Base-by-base conservation (phyloP, 106 monocot species). In the Hemerocallis citrina region DNA sequence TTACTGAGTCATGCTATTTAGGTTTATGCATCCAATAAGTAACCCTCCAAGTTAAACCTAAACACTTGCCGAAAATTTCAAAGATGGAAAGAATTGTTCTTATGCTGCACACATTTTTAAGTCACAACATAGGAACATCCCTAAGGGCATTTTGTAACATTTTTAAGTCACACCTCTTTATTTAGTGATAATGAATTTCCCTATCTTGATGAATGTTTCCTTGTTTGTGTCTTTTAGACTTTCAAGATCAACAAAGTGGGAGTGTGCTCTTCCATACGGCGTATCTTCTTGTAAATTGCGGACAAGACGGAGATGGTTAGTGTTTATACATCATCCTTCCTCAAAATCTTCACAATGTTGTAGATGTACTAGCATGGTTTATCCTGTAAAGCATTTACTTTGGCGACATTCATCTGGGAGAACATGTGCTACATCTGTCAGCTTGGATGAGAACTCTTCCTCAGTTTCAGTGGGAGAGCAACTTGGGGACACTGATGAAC, bases 361-460 rank as follows among this genome's bases (percentile, higher is more conserved):
- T 71, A 58, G 34, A 36, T 57, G 39, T 33, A 34, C 36, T 43
- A 60, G 43, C 33, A 51, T 75, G 28, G 47, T 46, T 35, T 66
- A 62, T 69, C 66, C 75, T 3, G 34, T 63, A 17, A 21, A 52
- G 16, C 43, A 63, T 50, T 7, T 45, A 6, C 29, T 34, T 39
- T 34, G 34, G 33, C 60, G 67, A 62, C 23, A 49, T 59, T 44
- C 57, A 58, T 39, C 48, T 29, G 74, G 68, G 68, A 82, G 68
- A 68, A 37, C 56, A 15, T 67, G 66, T 64, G 41, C 62, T 2
- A 45, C 64, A 23, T 27, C 67, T 60, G 34, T 65, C 60, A 72
- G 59, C 63, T 70, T 82, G 65, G 73, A 79, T 45, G 68, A 62
- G 15, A 75, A 67, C 0, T 28, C 66, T 47, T 75, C 70, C 15